Percentiles rank a stretch among this genome's conserved stretches.
Evolutionary conservation across 108 stramenopile species (phyloP).

Genomic region (Aurantiochytrium sp.): DNA sequence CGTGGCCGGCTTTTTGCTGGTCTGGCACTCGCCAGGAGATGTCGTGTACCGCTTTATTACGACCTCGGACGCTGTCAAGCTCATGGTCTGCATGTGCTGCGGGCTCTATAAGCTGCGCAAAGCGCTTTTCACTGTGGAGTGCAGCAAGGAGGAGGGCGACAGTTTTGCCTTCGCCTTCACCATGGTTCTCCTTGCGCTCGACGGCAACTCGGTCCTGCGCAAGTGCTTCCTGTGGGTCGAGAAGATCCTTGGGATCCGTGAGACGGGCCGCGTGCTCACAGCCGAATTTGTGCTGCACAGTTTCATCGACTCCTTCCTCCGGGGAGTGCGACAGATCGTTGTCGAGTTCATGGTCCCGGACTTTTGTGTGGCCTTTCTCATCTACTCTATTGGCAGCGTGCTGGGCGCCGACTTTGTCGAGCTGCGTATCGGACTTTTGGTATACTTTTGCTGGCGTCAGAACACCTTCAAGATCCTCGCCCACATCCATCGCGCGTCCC

Average conservation of each 20-base stretch:
- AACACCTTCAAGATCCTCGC: background rate
- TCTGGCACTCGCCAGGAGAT: background rate
- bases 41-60: background rate
- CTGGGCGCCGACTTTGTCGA: background rate
- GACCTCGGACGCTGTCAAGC: background rate
- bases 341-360: background rate
- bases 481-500: background rate
- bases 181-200: background rate
- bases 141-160: background rate
- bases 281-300: background rate
- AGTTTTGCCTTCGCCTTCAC: background rate
- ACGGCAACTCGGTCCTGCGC: background rate
- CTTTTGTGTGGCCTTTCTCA: background rate
- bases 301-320: background rate
- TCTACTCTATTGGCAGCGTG: background rate
- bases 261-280: background rate
- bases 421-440: background rate
- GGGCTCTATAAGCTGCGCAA: slow-evolving; percentile 34
- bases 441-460: background rate
- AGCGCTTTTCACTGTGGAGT: background rate
- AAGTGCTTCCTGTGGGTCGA: background rate
- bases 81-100: background rate
- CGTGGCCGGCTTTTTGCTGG: background rate
- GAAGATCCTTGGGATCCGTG: background rate
- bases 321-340: background rate